phyloP scores from a whole-genome alignment of 2,329 filamentous ascomycete species.

The Aulographum hederae region DNA sequence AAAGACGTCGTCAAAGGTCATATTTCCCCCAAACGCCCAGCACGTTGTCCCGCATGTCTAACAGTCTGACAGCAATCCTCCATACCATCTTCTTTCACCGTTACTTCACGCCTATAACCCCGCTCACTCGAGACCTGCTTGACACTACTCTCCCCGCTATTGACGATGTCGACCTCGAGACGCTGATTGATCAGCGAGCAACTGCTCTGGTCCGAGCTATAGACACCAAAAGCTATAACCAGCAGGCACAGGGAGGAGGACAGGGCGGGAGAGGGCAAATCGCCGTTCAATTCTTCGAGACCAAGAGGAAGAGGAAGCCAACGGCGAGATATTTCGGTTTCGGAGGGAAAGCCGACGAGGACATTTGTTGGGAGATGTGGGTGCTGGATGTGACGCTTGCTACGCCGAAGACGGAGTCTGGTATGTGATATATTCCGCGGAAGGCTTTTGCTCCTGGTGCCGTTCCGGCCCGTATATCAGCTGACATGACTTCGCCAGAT shows the following conservation, averaged over 20 bases:
- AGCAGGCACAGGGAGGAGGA: not conserved
- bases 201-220: conserved; percentile 60
- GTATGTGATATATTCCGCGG: conserved; percentile 32
- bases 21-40: conserved; percentile 9
- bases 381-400: conserved; percentile 84
- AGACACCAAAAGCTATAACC: conserved; percentile 28
- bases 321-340: conserved; percentile 43
- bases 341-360: conserved; percentile 59
- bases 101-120: conserved; percentile 76
- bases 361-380: conserved; percentile 96
- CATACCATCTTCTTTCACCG: conserved; percentile 99
- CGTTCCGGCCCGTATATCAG: not conserved
- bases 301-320: conserved; percentile 66
- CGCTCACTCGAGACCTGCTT: conserved; percentile 72
- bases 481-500: conserved; percentile 31
- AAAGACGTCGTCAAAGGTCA: conserved; percentile 85
- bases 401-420: conserved; percentile 72
- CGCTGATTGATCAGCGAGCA: conserved; percentile 78
- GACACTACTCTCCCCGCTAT: conserved; percentile 82
- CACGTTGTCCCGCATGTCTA: no score
- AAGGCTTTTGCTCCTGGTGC: not conserved
- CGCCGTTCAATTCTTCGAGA: conserved; percentile 84
- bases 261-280: conserved; percentile 55
- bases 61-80: conserved; percentile 58
- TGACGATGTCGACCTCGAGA: conserved; percentile 78